Evolutionary conservation across 1,284 basidiomycete genomes (phyloP).

Genomic region (Leccinum angustisporum): DNA sequence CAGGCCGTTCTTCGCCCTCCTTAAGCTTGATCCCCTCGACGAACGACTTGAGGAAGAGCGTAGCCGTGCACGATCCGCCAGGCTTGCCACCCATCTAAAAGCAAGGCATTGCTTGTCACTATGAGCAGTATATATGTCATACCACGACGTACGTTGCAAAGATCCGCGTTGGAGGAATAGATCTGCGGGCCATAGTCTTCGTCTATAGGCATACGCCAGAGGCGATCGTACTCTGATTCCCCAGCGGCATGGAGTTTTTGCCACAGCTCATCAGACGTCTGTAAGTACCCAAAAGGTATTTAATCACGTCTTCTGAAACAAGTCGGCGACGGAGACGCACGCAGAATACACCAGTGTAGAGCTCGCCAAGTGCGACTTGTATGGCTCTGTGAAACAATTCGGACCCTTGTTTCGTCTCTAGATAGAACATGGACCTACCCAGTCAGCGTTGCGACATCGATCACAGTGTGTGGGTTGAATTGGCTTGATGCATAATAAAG

Average conservation of each 20-base stretch:
- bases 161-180: constrained; percentile 74
- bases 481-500: constrained; percentile 81
- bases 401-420: not conserved
- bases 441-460: constrained; percentile 86
- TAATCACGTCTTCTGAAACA: not conserved
- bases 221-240: constrained; percentile 71
- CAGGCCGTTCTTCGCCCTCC: constrained; percentile 46
- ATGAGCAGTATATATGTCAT: not conserved
- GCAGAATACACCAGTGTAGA: constrained; percentile 81
- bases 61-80: constrained; percentile 82
- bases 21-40: constrained; percentile 69
- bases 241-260: constrained; percentile 69
- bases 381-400: constrained; percentile 51
- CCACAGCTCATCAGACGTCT: constrained; percentile 79
- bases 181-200: constrained; percentile 82
- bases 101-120: not conserved
- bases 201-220: constrained; percentile 85
- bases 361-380: constrained; percentile 67
- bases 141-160: constrained; percentile 65
- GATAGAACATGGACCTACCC: constrained; percentile 39
- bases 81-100: constrained; percentile 61
- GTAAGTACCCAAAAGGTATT: not conserved
- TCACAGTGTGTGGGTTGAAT: constrained; percentile 79
- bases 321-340: constrained; percentile 37
- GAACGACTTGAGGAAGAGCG: constrained; percentile 84